These are phyloP conservation scores for Westerdykella aurantiaca DNA, from an alignment of 2,329 filamentous ascomycete genomes.

Conservation along the genomic window DNA sequence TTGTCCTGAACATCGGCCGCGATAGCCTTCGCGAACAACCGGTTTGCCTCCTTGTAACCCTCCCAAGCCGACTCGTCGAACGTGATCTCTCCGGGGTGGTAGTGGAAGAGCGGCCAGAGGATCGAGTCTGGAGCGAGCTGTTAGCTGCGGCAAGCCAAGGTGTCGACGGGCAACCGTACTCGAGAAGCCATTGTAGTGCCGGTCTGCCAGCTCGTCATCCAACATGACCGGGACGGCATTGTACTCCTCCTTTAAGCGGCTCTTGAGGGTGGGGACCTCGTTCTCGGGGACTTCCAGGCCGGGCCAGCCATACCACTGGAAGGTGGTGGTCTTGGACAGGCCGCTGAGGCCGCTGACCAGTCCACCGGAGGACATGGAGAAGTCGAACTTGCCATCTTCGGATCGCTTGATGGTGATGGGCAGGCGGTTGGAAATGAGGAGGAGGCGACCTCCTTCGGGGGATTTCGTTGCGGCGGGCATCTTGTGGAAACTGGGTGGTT, in stretches of 20 bases:
- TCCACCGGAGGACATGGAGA: slow-evolving; percentile 94
- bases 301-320: slow-evolving; percentile 99
- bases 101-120: slow-evolving; percentile 97
- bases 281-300: slow-evolving; percentile 84
- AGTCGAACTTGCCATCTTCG: slow-evolving; percentile 85
- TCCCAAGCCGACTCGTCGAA: slow-evolving; percentile 95
- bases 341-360: slow-evolving; percentile 91
- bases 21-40: slow-evolving; percentile 83
- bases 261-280: slow-evolving; percentile 68
- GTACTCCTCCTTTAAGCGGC: slow-evolving; percentile 79
- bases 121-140: slow-evolving; percentile 65
- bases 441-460: slow-evolving; percentile 50
- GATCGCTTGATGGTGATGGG: slow-evolving; percentile 95
- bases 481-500: slow-evolving; percentile 9
- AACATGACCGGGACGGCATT: slow-evolving; percentile 88
- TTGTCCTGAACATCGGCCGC: slow-evolving; percentile 84
- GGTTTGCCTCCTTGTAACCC: slow-evolving; percentile 89
- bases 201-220: slow-evolving; percentile 85
- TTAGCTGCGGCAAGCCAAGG: slow-evolving; percentile 2
- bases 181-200: slow-evolving; percentile 96
- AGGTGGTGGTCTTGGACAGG: slow-evolving; percentile 83
- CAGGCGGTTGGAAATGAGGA: slow-evolving; percentile 89
- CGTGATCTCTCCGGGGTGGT: slow-evolving; percentile 96
- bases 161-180: slow-evolving; percentile 53
- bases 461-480: slow-evolving; percentile 30